Percentiles rank a stretch among this genome's conserved stretches.
Conservation (phyloP, 768 basidiomycete genomes). For the Hysterangium stoloniferum region DNA sequence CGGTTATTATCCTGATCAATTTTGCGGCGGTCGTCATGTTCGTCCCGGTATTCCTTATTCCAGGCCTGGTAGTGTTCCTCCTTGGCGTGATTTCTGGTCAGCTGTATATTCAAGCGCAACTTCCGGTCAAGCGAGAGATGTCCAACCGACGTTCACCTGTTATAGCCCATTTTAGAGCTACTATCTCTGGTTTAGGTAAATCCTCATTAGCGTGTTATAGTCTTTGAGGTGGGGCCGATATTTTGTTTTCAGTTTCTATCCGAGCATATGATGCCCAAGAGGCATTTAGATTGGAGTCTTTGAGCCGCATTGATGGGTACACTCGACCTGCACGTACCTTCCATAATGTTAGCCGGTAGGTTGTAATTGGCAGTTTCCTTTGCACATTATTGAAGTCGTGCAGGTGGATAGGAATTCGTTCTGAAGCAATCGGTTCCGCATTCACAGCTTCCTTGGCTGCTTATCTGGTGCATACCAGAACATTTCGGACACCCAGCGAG, state of each 20-base stretch:
- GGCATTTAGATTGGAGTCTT: conserved; percentile 19
- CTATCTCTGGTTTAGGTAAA: conserved; percentile 11
- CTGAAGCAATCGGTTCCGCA: conserved; percentile 32
- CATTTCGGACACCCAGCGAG: conserved; percentile 18
- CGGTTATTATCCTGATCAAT: neutral
- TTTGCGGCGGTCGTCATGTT: neutral
- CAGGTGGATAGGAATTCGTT: conserved; percentile 22
- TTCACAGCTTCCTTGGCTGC: conserved; percentile 22
- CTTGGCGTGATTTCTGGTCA: conserved; percentile 25
- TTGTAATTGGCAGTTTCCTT: neutral
- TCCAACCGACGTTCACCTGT: no score
- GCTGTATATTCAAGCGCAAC: no score
- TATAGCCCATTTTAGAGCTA: conserved; percentile 10
- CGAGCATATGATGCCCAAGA: conserved; percentile 31
- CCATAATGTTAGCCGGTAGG: conserved; percentile 23
- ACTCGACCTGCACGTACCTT: conserved; percentile 16
- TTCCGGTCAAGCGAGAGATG: no score
- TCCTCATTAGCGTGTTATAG: neutral
- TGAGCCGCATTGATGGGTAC: conserved; percentile 27
- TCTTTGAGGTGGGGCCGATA: neutral
- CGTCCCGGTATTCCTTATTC: neutral
- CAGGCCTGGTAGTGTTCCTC: conserved; percentile 15
- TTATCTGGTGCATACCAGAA: conserved; percentile 10
- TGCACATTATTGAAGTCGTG: neutral
- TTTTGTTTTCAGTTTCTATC: conserved; percentile 23